These are phyloP conservation scores for Phyllosticta citrichinensis DNA, from an alignment of 2,329 filamentous ascomycete species.

Conservation along the genomic window DNA sequence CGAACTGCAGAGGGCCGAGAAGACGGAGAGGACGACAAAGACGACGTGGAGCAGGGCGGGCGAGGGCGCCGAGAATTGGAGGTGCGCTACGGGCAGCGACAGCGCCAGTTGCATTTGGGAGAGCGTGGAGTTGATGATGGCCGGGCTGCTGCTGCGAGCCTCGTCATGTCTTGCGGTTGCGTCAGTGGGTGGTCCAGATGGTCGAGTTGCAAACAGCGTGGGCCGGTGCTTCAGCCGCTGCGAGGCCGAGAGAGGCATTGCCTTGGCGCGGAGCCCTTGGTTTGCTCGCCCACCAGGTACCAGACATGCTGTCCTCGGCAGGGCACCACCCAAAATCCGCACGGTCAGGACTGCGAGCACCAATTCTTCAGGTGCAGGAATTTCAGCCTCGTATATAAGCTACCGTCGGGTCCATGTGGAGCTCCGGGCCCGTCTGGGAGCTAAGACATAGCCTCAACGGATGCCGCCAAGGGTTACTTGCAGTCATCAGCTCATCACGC, in stretches of 20 bases:
- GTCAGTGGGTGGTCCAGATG: background rate
- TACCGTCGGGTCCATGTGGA: background rate
- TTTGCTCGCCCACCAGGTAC: background rate
- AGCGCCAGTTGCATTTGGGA: slow-evolving; percentile 11
- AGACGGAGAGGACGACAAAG: slow-evolving; percentile 5
- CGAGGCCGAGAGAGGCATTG: background rate
- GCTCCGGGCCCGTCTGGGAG: background rate
- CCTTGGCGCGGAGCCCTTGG: background rate
- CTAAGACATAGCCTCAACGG: background rate
- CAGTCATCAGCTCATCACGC: background rate
- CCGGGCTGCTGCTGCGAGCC: slow-evolving; percentile 3
- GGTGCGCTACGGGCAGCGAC: slow-evolving; percentile 11
- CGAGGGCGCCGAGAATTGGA: slow-evolving; percentile 8
- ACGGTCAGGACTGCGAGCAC: background rate
- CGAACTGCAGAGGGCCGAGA: slow-evolving; percentile 3
- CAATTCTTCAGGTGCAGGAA: background rate
- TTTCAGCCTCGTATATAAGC: background rate
- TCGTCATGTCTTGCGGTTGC: slow-evolving; percentile 11
- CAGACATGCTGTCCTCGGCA: background rate
- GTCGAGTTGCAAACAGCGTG: slow-evolving; percentile 5
- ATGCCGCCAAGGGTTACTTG: background rate
- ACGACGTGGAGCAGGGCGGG: background rate
- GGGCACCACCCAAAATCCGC: background rate
- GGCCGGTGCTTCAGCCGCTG: background rate
- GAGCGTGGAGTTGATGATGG: slow-evolving; percentile 6